Evolutionary conservation across 805 yeast species (phyloP).

Genomic region (Torulaspora microellipsoides): DNA sequence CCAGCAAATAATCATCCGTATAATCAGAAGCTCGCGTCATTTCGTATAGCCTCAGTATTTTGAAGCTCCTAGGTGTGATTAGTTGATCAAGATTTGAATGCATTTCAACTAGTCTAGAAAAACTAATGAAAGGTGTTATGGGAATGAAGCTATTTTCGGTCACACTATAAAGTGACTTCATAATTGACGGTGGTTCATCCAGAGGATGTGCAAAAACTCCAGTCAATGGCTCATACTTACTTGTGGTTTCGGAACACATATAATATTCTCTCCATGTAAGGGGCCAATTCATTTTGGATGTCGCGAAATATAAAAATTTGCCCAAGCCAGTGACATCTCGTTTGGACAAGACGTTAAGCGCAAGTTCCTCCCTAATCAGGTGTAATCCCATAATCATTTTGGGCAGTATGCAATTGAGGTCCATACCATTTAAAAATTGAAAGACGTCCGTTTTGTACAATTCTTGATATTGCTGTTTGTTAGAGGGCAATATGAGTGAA

Average conservation of each 20-base stretch:
- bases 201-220: constrained; percentile 27
- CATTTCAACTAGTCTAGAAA: constrained; percentile 65
- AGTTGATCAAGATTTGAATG: constrained; percentile 47
- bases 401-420: constrained; percentile 53
- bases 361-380: constrained; percentile 68
- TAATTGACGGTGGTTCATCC: constrained; percentile 34
- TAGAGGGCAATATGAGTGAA: constrained; percentile 6
- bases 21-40: constrained; percentile 51
- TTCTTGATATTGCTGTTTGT: background rate
- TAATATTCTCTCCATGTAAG: constrained; percentile 60
- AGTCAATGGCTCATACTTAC: constrained; percentile 1
- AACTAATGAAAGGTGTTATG: constrained; percentile 50
- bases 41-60: constrained; percentile 58
- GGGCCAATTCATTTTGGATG: constrained; percentile 72
- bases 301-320: constrained; percentile 53
- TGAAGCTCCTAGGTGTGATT: constrained; percentile 63
- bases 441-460: constrained; percentile 9
- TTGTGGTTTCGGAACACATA: constrained; percentile 2
- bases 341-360: constrained; percentile 47
- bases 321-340: constrained; percentile 42
- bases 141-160: constrained; percentile 27
- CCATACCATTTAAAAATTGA: constrained; percentile 16
- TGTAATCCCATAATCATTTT: constrained; percentile 67
- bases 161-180: constrained; percentile 42
- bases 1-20: constrained; percentile 51